Conservation (phyloP, 306 rosid genomes). For the Cucumis cinereus region DNA sequence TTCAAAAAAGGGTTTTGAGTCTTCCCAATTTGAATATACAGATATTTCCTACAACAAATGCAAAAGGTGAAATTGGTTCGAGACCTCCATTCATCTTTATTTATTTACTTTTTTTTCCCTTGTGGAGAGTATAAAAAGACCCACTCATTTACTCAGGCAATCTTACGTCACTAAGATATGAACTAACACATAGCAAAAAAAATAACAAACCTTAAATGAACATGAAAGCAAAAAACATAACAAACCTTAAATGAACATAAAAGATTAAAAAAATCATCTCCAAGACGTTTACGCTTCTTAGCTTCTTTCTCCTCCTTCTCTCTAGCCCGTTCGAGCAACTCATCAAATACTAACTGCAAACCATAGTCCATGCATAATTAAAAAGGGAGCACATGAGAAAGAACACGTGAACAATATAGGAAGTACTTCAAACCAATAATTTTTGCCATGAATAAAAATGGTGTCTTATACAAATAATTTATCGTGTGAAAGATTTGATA, state of each 20-base stretch:
- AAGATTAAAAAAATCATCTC: conserved; percentile 51
- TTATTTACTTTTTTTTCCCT: not conserved
- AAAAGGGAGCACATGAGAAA: conserved; percentile 1
- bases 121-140: not conserved
- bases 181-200: conserved; percentile 13
- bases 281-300: conserved; percentile 71
- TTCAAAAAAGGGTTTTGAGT: conserved; percentile 39
- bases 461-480: not conserved
- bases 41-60: conserved; percentile 52
- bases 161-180: not conserved
- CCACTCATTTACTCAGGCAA: not conserved
- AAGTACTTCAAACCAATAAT: not conserved
- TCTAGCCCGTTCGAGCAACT: conserved; percentile 55
- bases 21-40: conserved; percentile 67
- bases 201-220: conserved; percentile 47
- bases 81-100: not conserved
- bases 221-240: conserved; percentile 24
- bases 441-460: not conserved
- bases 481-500: not conserved
- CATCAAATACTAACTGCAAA: conserved; percentile 82
- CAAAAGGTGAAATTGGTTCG: not conserved
- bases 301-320: conserved; percentile 94
- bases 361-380: conserved; percentile 17
- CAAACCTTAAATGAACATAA: conserved; percentile 62
- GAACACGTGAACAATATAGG: not conserved